phyloP scores from a whole-genome alignment of 768 basidiomycete species.

The Rossbeevera mucosa region DNA sequence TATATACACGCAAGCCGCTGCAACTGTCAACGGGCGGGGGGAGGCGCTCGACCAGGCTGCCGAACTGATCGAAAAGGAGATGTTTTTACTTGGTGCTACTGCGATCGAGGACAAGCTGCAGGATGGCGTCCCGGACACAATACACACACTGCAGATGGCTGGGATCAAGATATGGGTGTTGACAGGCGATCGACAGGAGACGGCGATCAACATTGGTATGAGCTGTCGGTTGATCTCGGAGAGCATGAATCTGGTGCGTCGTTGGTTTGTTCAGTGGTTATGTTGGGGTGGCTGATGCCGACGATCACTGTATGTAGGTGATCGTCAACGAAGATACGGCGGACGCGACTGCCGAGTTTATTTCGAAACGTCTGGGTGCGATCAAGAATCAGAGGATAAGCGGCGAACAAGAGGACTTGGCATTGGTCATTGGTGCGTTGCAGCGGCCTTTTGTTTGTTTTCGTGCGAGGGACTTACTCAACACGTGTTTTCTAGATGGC shows the following conservation, averaged over 20 bases:
- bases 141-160: conserved; percentile 95
- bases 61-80: conserved; percentile 92
- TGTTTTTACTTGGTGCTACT: conserved; percentile 91
- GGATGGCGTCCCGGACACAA: conserved; percentile 97
- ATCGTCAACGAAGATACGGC: conserved; percentile 90
- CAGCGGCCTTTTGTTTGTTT: too few species aligned
- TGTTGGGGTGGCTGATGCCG: neutral
- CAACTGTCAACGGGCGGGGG: conserved; percentile 92
- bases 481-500: conserved; percentile 57
- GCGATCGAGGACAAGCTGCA: conserved; percentile 99
- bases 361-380: conserved; percentile 83
- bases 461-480: neutral
- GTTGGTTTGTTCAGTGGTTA: neutral
- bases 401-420: conserved; percentile 93
- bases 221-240: conserved; percentile 96
- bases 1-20: conserved; percentile 88
- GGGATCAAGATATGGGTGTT: conserved; percentile 99
- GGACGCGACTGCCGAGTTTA: conserved; percentile 76
- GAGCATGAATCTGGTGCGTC: conserved; percentile 88
- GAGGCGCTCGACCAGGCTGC: conserved; percentile 94
- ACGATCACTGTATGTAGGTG: conserved; percentile 47
- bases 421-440: conserved; percentile 83
- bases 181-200: conserved; percentile 97
- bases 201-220: conserved; percentile 98
- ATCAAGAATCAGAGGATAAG: conserved; percentile 90